A percentile compares a stretch with the other conserved stretches of the same genome.
These are phyloP conservation scores for Aspergillus hiratsukae DNA, from an alignment of 2,329 filamentous ascomycete species.

Conservation along the genomic window DNA sequence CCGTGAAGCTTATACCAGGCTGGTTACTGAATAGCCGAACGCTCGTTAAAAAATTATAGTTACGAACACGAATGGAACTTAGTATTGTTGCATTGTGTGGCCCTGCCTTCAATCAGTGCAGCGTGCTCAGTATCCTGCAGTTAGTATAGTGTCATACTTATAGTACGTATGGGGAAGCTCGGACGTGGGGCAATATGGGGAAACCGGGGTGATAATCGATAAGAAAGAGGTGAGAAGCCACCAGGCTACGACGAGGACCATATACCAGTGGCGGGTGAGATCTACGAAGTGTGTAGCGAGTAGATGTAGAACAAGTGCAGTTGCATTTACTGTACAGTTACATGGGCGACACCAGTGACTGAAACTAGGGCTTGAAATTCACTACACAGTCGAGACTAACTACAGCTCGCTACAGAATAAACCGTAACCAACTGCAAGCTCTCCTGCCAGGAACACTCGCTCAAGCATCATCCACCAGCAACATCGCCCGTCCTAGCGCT, in stretches of 20 bases:
- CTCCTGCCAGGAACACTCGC: neutral
- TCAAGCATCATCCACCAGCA: neutral
- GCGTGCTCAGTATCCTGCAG: neutral
- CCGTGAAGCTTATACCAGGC: neutral
- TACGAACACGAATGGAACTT: neutral
- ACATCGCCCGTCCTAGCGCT: neutral
- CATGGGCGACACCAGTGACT: neutral
- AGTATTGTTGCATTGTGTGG: neutral
- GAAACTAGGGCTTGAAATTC: neutral
- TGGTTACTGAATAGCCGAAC: neutral
- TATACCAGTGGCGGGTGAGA: neutral
- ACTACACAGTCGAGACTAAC: neutral
- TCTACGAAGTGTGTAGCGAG: neutral
- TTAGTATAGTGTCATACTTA: neutral
- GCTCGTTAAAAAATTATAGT: neutral
- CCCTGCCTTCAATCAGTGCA: neutral
- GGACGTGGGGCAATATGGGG: too few relatives aligned
- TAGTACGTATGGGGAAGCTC: neutral
- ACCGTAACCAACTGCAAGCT: neutral
- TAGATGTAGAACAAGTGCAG: neutral
- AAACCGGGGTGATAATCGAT: neutral
- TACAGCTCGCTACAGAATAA: neutral
- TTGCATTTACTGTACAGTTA: neutral
- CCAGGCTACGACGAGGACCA: neutral
- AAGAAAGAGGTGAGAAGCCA: neutral